Evolutionary conservation across 2,329 filamentous ascomycete genomes (phyloP).

Genomic region (Bimuria novae-zelandiae): DNA sequence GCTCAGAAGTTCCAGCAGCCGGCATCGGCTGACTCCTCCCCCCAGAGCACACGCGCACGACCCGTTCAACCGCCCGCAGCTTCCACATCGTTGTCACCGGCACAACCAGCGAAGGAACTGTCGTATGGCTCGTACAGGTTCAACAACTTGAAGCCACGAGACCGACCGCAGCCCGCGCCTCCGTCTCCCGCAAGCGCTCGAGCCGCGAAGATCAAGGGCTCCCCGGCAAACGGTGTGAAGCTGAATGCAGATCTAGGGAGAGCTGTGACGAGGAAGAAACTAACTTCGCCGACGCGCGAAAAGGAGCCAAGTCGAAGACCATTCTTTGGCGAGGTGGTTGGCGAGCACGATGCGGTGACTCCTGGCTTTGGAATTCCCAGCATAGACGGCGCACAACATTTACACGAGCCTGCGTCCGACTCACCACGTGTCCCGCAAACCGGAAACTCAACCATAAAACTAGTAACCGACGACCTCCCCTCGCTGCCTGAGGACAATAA

Average conservation of each 20-base stretch:
- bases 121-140: conserved; percentile 42
- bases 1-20: conserved; percentile 45
- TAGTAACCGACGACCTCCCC: conserved; percentile 11
- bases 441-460: conserved; percentile 14
- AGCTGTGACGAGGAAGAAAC: conserved; percentile 29
- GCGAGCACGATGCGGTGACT: conserved; percentile 32
- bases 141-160: conserved; percentile 42
- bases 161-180: conserved; percentile 42
- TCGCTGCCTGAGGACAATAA: conserved; percentile 6
- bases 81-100: conserved; percentile 23
- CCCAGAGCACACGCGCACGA: conserved; percentile 21
- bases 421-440: conserved; percentile 10
- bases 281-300: conserved; percentile 29
- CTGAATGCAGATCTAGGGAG: conserved; percentile 32
- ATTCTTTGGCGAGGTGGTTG: conserved; percentile 45
- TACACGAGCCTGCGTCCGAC: conserved; percentile 15
- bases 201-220: conserved; percentile 15
- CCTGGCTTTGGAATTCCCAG: conserved; percentile 43
- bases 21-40: conserved; percentile 33
- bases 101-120: conserved; percentile 34
- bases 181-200: conserved; percentile 31
- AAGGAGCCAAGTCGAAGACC: conserved; percentile 35
- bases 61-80: conserved; percentile 14
- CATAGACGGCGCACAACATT: conserved; percentile 18
- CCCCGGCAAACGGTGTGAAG: conserved; percentile 22